Percentiles rank a stretch among this genome's conserved stretches.
Evolutionary conservation across 2,329 filamentous ascomycete species (phyloP).

Genomic region (Colletotrichum trifolii): DNA sequence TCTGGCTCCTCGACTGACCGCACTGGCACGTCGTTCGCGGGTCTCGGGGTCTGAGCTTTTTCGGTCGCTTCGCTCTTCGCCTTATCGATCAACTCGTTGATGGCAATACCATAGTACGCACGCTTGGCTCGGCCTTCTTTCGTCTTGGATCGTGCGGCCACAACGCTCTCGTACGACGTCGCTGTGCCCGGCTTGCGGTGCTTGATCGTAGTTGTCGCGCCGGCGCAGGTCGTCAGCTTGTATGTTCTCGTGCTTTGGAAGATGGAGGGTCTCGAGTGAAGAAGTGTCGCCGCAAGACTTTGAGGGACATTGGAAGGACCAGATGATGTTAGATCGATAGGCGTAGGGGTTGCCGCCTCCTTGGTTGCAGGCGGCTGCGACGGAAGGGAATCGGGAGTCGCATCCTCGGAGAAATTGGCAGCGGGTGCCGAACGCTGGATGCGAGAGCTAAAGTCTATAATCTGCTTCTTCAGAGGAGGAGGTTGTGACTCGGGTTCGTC

Average conservation of each 20-base stretch:
- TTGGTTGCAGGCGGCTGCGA: not conserved
- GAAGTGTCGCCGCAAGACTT: conserved; percentile 2
- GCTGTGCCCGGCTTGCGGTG: conserved; percentile 59
- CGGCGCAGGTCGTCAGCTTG: conserved; percentile 65
- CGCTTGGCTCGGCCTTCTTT: conserved; percentile 76
- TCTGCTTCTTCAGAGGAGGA: conserved; percentile 37
- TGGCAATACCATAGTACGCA: conserved; percentile 92
- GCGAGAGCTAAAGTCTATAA: conserved; percentile 26
- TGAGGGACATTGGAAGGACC: not conserved
- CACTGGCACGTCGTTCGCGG: conserved; percentile 47
- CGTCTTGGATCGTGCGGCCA: conserved; percentile 74
- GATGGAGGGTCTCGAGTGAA: conserved; percentile 38
- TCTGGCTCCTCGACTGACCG: conserved; percentile 54
- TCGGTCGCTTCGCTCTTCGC: conserved; percentile 69
- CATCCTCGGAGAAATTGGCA: conserved; percentile 4
- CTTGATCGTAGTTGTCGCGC: conserved; percentile 65
- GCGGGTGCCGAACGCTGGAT: conserved; percentile 13
- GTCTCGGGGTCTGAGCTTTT: conserved; percentile 39
- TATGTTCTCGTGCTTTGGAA: conserved; percentile 43
- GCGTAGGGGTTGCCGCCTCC: not conserved
- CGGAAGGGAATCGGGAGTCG: not conserved
- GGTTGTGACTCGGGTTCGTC: conserved; percentile 41
- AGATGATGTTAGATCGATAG: not conserved
- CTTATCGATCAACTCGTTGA: conserved; percentile 83
- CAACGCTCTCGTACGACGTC: conserved; percentile 72